Evolutionary conservation across 371 early-diverging fungal species (phyloP), one percentile per base, ranked within the genome.

Genomic region (Mortierella polycephala): DNA sequence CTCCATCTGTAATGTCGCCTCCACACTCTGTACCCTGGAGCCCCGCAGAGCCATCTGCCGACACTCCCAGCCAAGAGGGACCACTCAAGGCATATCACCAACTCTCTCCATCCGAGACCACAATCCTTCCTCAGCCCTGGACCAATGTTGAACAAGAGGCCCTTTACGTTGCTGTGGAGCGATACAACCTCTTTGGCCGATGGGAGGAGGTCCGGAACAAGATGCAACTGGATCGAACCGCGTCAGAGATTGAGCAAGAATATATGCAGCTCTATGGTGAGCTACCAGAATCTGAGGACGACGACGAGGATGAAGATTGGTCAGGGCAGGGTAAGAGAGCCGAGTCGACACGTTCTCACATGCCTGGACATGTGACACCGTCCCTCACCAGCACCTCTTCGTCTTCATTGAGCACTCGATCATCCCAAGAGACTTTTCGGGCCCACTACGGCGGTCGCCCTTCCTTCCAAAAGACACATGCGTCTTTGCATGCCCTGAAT

Each of bases 261-360:
- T 76, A 76, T 45, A 71, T 64, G 65, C 77, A 69, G 0, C 64
- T 76, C 42, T 76, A 76, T 64, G 71, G 77, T 16, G 77, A 76
- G 23, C 52, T 76, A n/a, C 60, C 59, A 0, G 77, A 71, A 23
- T 67, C 71, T 14, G 77, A 75, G 1, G 39, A 52, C 14, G 63
- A 63, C 5, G 69, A 69, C 20, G 44, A 62, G 13, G 66, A 75
- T 20, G 69, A 75, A 4, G 60, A 62, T 10, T 60, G 60, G 67
- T 7, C 16, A 14, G 21, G 20, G 14, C 52, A 57, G 13, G 37
- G 41, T 7, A n/a, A 52, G 20, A 41, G 16, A 12, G 41, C 18
- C 13, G 20, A 20, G 11, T 13, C 54, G 5, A 16, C 60, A 20
- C 46, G 23, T 37, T 23, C 20, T 7, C 46, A 41, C 37, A 14